phyloP scores from a whole-genome alignment of 2,329 filamentous ascomycete genomes.

The Ceratocystis variospora region DNA sequence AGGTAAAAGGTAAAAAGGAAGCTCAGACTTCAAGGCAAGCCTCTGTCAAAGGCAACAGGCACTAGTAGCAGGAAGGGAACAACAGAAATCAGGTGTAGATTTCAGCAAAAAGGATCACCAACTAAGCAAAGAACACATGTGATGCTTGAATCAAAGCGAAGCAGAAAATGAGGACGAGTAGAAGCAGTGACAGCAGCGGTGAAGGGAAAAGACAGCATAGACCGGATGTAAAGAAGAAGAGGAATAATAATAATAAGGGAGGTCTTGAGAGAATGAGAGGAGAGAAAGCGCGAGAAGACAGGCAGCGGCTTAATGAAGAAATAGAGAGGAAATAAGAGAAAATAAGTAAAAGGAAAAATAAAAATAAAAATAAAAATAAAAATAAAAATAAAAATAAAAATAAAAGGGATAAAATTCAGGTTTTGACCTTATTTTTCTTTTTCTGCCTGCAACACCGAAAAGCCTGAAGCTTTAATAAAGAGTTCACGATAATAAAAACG shows the following conservation, averaged over 20 bases:
- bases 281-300: neutral
- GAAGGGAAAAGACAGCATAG: neutral
- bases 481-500: neutral
- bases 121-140: no score
- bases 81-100: no score
- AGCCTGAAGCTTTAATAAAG: no score
- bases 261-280: neutral
- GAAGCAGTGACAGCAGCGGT: neutral
- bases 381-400: neutral
- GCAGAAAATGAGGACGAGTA: neutral
- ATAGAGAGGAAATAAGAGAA: neutral
- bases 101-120: no score
- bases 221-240: neutral
- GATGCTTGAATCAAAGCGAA: neutral
- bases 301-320: neutral
- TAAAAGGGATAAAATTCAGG: neutral
- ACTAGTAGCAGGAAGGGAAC: no score
- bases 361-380: neutral
- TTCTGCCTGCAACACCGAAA: neutral
- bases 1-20: neutral
- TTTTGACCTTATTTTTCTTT: neutral
- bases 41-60: no score
- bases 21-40: neutral
- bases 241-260: neutral
- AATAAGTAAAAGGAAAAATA: neutral